phyloP scores from a whole-genome alignment of 768 basidiomycete genomes.

The Daedaleopsis nitida region DNA sequence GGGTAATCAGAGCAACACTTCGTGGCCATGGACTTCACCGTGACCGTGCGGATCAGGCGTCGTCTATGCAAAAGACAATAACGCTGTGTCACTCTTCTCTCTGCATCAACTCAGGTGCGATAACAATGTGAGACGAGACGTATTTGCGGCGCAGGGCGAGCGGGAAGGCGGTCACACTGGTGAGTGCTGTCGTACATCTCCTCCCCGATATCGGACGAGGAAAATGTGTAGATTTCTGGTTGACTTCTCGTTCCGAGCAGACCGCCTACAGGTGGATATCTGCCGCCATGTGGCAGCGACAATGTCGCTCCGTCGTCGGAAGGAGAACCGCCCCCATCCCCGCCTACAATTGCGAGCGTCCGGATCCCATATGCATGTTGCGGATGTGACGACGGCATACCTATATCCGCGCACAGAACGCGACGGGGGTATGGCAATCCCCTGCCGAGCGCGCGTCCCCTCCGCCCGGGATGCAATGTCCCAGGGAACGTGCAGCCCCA shows the following conservation, averaged over 20 bases:
- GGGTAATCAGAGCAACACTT: background rate
- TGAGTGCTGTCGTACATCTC: background rate
- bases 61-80: conserved; percentile 12
- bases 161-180: background rate
- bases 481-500: conserved; percentile 11
- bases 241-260: background rate
- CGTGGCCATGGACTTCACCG: background rate
- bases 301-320: conserved; percentile 6
- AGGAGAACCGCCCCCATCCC: conserved; percentile 3
- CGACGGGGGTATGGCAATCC: background rate
- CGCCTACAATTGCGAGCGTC: conserved; percentile 2
- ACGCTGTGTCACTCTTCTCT: background rate
- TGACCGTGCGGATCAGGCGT: conserved; percentile 7
- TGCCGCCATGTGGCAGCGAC: background rate
- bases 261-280: too few species aligned
- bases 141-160: background rate
- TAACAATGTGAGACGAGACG: conserved; percentile 16
- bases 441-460: background rate
- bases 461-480: conserved; percentile 11
- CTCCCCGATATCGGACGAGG: background rate
- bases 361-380: background rate
- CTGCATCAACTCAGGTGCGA: background rate
- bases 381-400: background rate
- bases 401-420: background rate
- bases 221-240: background rate